Base-by-base conservation (phyloP, 2,329 filamentous ascomycete genomes). In the Sclerotinia spermophila region DNA sequence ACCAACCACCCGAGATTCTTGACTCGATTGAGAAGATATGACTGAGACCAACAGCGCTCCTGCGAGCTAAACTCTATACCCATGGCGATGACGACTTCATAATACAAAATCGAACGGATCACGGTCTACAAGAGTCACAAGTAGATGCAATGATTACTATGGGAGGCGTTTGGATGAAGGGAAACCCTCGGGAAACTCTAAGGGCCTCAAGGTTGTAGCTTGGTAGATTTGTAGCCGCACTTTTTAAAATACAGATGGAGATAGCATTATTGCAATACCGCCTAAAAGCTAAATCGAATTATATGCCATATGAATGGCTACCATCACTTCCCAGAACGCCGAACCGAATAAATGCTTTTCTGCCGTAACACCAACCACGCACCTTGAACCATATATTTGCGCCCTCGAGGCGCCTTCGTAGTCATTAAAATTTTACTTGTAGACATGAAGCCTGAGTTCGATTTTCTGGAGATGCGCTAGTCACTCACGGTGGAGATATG, bases 211-310 rank as follows among this genome's bases (percentile, higher is more conserved):
- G 67, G 75, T 19, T 53, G 44, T 35, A 65, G 45, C 62, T 40
- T 40, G 40, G 24, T 42, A 19, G 17, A 17, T 60, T 59, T 40
- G 33, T 51, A 65, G 44, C 24, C 17, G 68, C 75, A 75, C 72
- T 73, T 72, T 76, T 76, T 74, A 71, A 73, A 73, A 67, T 77
- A 76, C 76, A 74, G 73, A 35, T 44, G 27, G 27, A 73, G 72
- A 35, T 35, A 24, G 44, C 27, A 27, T 67, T 62, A 45, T 58
- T 45, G 67, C 56, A 68, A 48, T 67, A 68, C 58, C 71, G 73
- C 72, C 67, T 67, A 73, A 70, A 58, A 68, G 67, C 65, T 68
- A 73, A 70, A 48, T 69, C 66, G 58, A 72, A 70, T 73, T 72
- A 70, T 75, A 48, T 55, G 61, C 60, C 71, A 59, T 71, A 71